These are phyloP conservation scores for Fragaria ananassa DNA, from an alignment of 306 rosid species.

Conservation along the genomic window DNA sequence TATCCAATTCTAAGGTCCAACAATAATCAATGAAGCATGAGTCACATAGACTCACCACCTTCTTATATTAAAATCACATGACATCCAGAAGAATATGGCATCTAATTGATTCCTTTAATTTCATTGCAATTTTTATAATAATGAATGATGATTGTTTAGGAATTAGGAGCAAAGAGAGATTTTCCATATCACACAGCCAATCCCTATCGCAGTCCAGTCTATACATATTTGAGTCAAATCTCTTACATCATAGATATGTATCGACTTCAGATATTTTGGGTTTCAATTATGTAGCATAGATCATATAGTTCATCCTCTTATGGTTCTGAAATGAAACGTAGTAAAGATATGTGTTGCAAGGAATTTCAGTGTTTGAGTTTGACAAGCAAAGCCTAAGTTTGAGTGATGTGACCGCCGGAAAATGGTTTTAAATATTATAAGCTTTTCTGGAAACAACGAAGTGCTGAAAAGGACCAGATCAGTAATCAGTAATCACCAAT, in stretches of 20 bases:
- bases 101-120: background rate
- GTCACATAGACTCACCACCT: background rate
- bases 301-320: background rate
- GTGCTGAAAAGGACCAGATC: background rate
- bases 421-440: background rate
- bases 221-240: background rate
- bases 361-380: background rate
- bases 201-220: background rate
- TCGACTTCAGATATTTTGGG: background rate
- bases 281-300: background rate
- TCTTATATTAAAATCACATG: background rate
- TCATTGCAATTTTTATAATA: background rate
- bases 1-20: background rate
- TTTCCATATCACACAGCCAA: background rate
- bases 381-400: background rate
- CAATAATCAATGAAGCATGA: background rate
- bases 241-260: background rate
- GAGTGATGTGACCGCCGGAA: background rate
- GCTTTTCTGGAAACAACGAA: background rate
- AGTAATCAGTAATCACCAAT: background rate
- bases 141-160: background rate
- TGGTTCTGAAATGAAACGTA: background rate
- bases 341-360: background rate
- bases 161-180: background rate
- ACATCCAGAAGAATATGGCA: background rate